Evolutionary conservation across 2,329 filamentous ascomycete genomes (phyloP), one percentile per base, ranked within the genome.

Genomic region (Ascochyta rabiei): DNA sequence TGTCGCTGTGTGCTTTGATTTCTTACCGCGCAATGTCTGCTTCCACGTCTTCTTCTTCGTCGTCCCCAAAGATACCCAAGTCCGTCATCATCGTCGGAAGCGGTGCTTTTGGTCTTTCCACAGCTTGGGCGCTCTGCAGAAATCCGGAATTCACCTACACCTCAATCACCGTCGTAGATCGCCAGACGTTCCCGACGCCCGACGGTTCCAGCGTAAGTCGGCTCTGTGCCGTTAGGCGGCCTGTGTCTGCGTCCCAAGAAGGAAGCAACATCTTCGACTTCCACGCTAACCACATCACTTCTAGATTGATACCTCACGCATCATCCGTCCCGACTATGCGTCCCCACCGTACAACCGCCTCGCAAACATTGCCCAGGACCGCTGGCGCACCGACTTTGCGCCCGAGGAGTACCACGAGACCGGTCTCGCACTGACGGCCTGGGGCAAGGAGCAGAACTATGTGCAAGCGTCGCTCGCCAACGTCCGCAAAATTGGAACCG

Each of bases 321-420:
- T 87, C 61, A 80, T 88, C 44, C 81, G 85, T 30, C 82, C 87
- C 33, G 93, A 98, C 80, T 98, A 98, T 70, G 87, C 90, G 5
- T 87, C 93, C 69, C 78, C 84, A 0, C 84, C 87, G 19, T 98
- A 98, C 75, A 84, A 91, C 6, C 78, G 81, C 15, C 85, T 98
- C 40, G 91, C 88, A 18, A 81, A 84, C 16, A 79, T 85, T 31
- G 91, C 92, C 1, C 89, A 90, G 67, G 75, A 80, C 16, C 79
- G 83, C 69, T 95, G 86, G 90, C 85, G 88, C 64, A 81, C 81
- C 64, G 84, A 82, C 64, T 84, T 80, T 44, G 88, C 82, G 10
- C 78, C 86, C 31, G 86, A 86, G 19, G 82, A 89, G 26, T 95
- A 93, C 74, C 80, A 80, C 4, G 87, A 95, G 75, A 82, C 80